phyloP scores from a whole-genome alignment of 31 red algal genomes.

The Pterothamnion heteromorphum region DNA sequence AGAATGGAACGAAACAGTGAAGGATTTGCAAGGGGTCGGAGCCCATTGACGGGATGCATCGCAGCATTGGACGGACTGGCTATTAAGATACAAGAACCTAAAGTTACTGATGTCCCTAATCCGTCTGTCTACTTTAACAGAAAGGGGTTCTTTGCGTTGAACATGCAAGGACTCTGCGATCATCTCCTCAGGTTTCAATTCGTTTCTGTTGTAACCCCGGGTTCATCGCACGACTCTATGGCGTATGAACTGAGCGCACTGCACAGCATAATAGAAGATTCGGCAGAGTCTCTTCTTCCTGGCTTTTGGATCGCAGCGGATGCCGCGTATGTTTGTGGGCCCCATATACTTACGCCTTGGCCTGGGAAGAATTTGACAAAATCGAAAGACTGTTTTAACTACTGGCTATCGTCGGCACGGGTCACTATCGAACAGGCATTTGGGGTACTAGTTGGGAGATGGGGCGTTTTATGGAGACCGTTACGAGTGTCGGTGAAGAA shows the following conservation, averaged over 20 bases:
- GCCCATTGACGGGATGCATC: slow-evolving; percentile 2
- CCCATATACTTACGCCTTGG: background rate
- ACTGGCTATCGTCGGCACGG: background rate
- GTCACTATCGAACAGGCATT: slow-evolving; percentile 23
- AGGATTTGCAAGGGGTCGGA: background rate
- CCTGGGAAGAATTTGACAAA: background rate
- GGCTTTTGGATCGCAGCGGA: background rate
- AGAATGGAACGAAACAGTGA: background rate
- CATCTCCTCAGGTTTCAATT: background rate
- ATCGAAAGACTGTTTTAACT: slow-evolving; percentile 5
- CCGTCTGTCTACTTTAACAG: background rate
- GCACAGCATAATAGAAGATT: background rate
- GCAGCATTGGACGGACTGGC: slow-evolving; percentile 45
- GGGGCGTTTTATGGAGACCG: slow-evolving; percentile 41
- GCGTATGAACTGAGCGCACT: background rate
- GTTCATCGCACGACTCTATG: background rate
- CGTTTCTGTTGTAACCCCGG: background rate
- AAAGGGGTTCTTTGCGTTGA: slow-evolving; percentile 1
- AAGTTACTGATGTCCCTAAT: slow-evolving; percentile 20
- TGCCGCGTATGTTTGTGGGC: background rate
- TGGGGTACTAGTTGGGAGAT: slow-evolving; percentile 15
- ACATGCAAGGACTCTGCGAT: slow-evolving; percentile 25
- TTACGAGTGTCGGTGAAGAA: background rate
- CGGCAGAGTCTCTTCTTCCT: background rate
- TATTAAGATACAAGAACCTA: background rate